Evolutionary conservation across 768 basidiomycete genomes (phyloP).

Genomic region (Calocera cornea): DNA sequence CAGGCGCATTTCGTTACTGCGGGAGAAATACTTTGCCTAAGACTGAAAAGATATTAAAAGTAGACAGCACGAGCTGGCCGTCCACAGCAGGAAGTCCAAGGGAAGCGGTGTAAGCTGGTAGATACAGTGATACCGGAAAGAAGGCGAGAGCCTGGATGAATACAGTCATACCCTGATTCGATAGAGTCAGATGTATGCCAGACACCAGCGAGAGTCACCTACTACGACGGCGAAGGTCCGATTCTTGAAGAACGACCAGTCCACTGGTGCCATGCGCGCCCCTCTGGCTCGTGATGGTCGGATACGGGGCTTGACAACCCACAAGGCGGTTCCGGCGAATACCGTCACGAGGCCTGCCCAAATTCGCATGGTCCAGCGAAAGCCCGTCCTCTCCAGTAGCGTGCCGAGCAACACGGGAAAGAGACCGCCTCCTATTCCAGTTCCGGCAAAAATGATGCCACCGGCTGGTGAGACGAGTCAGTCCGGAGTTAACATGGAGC

Average conservation of each 20-base stretch:
- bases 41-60: background rate
- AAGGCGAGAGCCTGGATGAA: background rate
- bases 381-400: background rate
- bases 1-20: background rate
- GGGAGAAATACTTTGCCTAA: background rate
- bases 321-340: background rate
- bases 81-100: background rate
- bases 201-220: background rate
- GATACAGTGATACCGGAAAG: conserved; percentile 1
- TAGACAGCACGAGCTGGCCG: background rate
- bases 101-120: background rate
- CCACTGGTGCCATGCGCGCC: background rate
- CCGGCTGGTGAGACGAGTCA: too few relatives aligned
- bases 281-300: background rate
- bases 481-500: too few relatives aligned
- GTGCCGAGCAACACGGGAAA: background rate
- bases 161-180: background rate
- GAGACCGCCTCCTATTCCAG: conserved; percentile 3
- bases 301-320: conserved; percentile 1
- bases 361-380: conserved; percentile 6
- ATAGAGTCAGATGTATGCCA: too few relatives aligned
- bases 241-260: background rate
- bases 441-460: background rate
- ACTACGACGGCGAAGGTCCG: background rate
- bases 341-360: background rate